Conservation (phyloP, 2,329 filamentous ascomycete genomes). For the Trichoderma brevicompactum region DNA sequence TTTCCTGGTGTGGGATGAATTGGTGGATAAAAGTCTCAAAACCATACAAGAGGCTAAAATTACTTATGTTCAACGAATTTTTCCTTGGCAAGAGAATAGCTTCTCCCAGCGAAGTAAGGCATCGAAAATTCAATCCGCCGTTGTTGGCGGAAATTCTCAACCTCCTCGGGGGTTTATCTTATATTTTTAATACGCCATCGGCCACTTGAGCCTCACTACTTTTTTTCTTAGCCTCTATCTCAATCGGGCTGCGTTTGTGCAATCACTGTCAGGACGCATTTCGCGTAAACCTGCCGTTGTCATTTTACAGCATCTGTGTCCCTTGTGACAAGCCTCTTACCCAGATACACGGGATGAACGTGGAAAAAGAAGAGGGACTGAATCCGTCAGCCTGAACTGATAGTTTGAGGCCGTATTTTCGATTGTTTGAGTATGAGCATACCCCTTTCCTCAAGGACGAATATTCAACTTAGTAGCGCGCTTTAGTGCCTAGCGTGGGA, state of each 20-base stretch:
- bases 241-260: not conserved
- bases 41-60: not conserved
- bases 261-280: not conserved
- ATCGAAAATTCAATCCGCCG: not conserved
- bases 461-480: not conserved
- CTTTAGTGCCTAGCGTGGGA: not conserved
- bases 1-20: not conserved
- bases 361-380: not conserved
- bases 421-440: not conserved
- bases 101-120: not conserved
- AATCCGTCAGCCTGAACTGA: not conserved
- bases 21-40: not conserved
- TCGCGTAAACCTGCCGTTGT: no score
- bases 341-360: not conserved
- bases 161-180: not conserved
- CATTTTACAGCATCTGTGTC: not conserved
- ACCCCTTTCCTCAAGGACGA: not conserved
- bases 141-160: not conserved
- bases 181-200: not conserved
- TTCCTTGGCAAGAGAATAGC: not conserved
- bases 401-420: not conserved
- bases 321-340: not conserved
- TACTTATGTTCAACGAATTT: not conserved
- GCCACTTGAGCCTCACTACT: not conserved
- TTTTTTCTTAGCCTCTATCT: not conserved